Evolutionary conservation across 2,329 filamentous ascomycete species (phyloP), one percentile per base, ranked within the genome.

Genomic region (Pseudonectria foliicola): DNA sequence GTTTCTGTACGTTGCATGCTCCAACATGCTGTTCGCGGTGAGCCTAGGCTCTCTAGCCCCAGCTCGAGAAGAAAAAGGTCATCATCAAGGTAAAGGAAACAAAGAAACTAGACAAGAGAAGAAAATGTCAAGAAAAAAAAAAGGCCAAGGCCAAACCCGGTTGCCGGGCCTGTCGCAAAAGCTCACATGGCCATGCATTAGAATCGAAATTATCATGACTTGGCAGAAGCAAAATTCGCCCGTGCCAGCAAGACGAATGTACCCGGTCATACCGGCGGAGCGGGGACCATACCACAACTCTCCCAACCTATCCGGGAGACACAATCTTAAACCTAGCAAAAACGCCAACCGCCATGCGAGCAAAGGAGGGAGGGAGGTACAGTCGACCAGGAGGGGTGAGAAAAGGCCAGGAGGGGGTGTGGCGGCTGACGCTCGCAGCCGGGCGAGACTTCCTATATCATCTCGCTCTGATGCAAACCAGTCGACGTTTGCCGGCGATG

Each of bases 401-500:
- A 44, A 39, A 49, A 41, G 26, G 37, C 32, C 26, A 42, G n/a
- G 34, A 43, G 29, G 32, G 37, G 37, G 14, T 34, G 34, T 25
- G 38, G 33, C 34, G 18, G 24, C 16, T 30, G 39, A 25, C 33
- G 25, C 25, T 32, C 26, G 21, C 21, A 29, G 13, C 37, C 28
- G n/a, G 39, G 28, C 39, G 29, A 36, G 31, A 45, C 31, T 29
- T 31, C 43, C 55, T 58, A 77, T 45, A 77, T 70, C 70, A 78
- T 70, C 57, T 77, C 72, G 52, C 64, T 73, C 35, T 60, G 60
- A 44, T 72, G 64, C 25, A 77, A 54, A 1, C 73, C 73, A 10
- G 70, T 77, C 21, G 67, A 64, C 29, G 66, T 60, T 37, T 64
- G 61, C 29, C 64, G 63, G 48, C 48, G 57, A 31, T 43, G 46